These are phyloP conservation scores for Beta corolliflora DNA, from an alignment of 179 eudicot species.

Conservation along the genomic window DNA sequence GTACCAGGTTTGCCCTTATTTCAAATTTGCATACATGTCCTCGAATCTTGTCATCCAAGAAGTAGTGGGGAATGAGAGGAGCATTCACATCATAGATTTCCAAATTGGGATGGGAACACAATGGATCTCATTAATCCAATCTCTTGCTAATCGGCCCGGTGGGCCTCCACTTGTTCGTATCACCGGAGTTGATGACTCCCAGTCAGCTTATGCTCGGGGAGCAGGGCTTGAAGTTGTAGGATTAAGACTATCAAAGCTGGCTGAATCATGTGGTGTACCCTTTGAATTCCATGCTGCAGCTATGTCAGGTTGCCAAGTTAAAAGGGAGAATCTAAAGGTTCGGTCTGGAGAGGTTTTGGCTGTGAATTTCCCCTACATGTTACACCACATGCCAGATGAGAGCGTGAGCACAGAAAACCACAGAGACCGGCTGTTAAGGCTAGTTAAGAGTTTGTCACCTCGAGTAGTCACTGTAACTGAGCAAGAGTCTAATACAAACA, in stretches of 20 bases:
- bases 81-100: slow-evolving; percentile 76
- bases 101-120: slow-evolving; percentile 78
- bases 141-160: slow-evolving; percentile 58
- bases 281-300: slow-evolving; percentile 71
- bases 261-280: slow-evolving; percentile 51
- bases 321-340: slow-evolving; percentile 42
- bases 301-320: slow-evolving; percentile 58
- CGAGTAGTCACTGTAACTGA: slow-evolving; percentile 65
- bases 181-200: slow-evolving; percentile 73
- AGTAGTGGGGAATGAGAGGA: slow-evolving; percentile 54
- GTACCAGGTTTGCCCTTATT: slow-evolving; percentile 66
- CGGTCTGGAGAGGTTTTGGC: slow-evolving; percentile 66
- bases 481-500: slow-evolving; percentile 82
- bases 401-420: slow-evolving; percentile 77
- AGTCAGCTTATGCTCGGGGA: slow-evolving; percentile 68
- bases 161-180: slow-evolving; percentile 65
- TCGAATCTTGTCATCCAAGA: slow-evolving; percentile 56
- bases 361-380: slow-evolving; percentile 68
- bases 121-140: slow-evolving; percentile 58
- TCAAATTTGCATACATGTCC: slow-evolving; percentile 66
- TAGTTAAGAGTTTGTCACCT: slow-evolving; percentile 69
- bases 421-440: slow-evolving; percentile 67
- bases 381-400: slow-evolving; percentile 90
- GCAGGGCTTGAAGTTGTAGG: slow-evolving; percentile 67
- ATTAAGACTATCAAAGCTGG: slow-evolving; percentile 41